Evolutionary conservation across 768 basidiomycete genomes (phyloP).

Genomic region (Boletus rex-veris): DNA sequence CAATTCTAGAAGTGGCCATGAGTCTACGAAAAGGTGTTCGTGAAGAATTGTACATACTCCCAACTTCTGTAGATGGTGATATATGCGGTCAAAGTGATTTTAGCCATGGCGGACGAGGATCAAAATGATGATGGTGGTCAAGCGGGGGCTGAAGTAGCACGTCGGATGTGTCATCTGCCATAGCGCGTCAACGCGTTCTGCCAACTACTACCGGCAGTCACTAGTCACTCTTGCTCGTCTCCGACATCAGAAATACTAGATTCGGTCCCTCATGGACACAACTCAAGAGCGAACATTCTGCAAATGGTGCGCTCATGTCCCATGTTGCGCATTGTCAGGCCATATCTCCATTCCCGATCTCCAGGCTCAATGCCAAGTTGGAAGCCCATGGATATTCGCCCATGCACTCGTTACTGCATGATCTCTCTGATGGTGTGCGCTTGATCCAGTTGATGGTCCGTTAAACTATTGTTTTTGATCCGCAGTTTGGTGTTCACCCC

Average conservation of each 20-base stretch:
- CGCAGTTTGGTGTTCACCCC: neutral
- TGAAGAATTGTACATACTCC: conserved; percentile 59
- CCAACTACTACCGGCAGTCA: neutral
- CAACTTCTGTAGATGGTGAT: conserved; percentile 67
- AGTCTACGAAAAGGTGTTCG: neutral
- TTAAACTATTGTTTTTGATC: neutral
- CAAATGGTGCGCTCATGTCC: conserved; percentile 64
- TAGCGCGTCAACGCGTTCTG: no score
- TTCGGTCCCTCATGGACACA: conserved; percentile 25
- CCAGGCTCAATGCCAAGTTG: conserved; percentile 93
- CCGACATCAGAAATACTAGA: no score
- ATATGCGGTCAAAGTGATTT: conserved; percentile 88
- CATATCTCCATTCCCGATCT: neutral
- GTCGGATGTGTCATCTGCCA: neutral
- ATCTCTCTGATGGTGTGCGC: conserved; percentile 92
- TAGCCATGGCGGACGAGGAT: conserved; percentile 39
- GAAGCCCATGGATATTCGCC: conserved; percentile 80
- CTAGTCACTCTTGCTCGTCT: neutral
- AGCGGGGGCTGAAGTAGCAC: no score
- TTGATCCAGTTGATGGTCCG: conserved; percentile 92
- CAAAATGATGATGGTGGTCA: no score
- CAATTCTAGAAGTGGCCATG: conserved; percentile 51
- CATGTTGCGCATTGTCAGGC: neutral
- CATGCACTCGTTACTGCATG: conserved; percentile 84
- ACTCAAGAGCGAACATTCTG: conserved; percentile 81